Percentiles rank a stretch among this genome's conserved stretches.
phyloP scores from a whole-genome alignment of 129 eudicot species.

The Scalesia atractyloides region DNA sequence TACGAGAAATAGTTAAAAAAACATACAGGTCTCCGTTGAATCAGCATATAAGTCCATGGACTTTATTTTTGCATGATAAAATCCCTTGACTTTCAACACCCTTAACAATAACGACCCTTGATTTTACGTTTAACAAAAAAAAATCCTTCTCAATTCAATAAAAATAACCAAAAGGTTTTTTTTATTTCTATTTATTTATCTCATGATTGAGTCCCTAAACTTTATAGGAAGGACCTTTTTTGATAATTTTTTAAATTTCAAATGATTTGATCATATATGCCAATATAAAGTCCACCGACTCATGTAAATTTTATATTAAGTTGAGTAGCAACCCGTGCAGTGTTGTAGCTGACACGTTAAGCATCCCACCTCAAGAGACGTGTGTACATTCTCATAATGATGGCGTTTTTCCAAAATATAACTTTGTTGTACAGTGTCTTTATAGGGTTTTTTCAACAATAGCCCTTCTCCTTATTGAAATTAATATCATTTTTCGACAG shows the following conservation, averaged over 20 bases:
- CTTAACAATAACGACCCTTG: background rate
- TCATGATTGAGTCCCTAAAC: background rate
- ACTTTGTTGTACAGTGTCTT: too few relatives aligned
- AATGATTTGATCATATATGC: background rate
- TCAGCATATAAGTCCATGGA: background rate
- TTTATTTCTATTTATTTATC: background rate
- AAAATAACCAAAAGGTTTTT: background rate
- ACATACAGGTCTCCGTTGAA: background rate
- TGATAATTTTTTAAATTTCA: background rate
- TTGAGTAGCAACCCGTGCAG: too few relatives aligned
- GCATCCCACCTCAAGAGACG: too few relatives aligned
- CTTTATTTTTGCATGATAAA: background rate
- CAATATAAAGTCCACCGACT: background rate
- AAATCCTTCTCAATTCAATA: background rate
- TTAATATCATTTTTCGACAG: background rate
- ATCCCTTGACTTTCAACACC: too few relatives aligned
- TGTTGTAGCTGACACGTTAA: too few relatives aligned
- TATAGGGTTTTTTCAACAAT: background rate
- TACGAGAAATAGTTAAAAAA: background rate
- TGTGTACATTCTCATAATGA: too few relatives aligned
- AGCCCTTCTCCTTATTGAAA: background rate
- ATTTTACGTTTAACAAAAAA: background rate
- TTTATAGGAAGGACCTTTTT: background rate
- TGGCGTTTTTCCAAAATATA: too few relatives aligned
- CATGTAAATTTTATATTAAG: background rate